These are phyloP conservation scores for Xylogone sp. DNA, from an alignment of 2,329 filamentous ascomycete genomes.

Conservation along the genomic window DNA sequence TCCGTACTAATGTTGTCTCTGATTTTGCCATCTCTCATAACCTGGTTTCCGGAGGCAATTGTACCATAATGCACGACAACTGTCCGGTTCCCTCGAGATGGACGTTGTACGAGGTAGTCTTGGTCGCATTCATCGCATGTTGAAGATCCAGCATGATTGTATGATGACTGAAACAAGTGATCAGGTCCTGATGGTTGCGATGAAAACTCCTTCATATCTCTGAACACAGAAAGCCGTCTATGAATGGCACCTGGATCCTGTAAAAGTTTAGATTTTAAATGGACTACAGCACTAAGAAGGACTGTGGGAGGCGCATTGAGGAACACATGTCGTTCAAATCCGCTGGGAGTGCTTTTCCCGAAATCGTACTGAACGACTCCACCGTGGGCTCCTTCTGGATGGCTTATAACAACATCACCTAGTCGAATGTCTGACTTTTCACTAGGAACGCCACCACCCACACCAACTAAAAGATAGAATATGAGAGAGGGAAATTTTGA, in stretches of 20 bases:
- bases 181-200: constrained; percentile 19
- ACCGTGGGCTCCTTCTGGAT: constrained; percentile 1
- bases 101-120: neutral
- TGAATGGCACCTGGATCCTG: constrained; percentile 10
- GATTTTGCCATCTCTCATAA: constrained; percentile 22
- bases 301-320: too few species aligned
- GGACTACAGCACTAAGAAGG: too few species aligned
- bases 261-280: constrained; percentile 15
- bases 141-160: constrained; percentile 14
- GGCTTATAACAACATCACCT: constrained; percentile 8
- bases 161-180: constrained; percentile 17
- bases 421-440: constrained; percentile 5
- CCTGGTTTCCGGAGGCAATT: constrained; percentile 25
- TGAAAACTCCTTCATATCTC: constrained; percentile 12
- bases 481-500: constrained; percentile 12
- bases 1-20: constrained; percentile 17
- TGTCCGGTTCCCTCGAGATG: neutral
- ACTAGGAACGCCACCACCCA: constrained; percentile 12
- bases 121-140: constrained; percentile 1
- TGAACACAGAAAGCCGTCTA: constrained; percentile 11
- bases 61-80: constrained; percentile 20
- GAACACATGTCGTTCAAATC: constrained; percentile 9
- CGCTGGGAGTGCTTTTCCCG: constrained; percentile 4
- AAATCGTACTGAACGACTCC: constrained; percentile 11
- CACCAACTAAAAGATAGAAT: constrained; percentile 14